Evolutionary conservation across 257 asterid species (phyloP), one percentile per base, ranked within the genome.

Genomic region (Solanum ossicruentum): DNA sequence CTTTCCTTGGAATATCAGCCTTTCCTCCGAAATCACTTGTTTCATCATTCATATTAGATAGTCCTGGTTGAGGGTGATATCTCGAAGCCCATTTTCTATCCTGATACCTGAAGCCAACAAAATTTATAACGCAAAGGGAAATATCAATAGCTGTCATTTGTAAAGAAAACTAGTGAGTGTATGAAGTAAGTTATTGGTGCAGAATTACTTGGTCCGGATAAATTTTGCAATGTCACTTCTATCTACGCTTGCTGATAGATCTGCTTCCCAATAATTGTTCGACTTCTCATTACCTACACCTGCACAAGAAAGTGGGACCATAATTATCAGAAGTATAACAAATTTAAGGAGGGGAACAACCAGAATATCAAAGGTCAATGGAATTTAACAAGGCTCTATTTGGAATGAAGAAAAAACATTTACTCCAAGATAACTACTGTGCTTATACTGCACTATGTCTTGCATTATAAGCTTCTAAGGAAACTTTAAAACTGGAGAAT

Each of bases 191-290:
- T 39, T 1, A 5, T 70, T 56, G 7, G 47, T 84, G 23, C 79
- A 83, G 73, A 84, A 45, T 91, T 93, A 94, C 98, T 96, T 96
- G 91, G 88, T 87, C 55, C 87, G 89, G 72, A 96, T 92, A 88
- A 92, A 96, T 39, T 75, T 89, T 57, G 91, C 93, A 17, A 91
- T 91, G 49, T 93, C 91, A 75, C 89, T 90, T 91, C 97, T 92
- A 86, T 93, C 90, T 11, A 32, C 70, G 8, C 86, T 49, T 54
- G 84, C 85, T 2, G 92, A 93, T 84, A 96, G 86, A 71, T 89
- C 92, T 83, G 95, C 97, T 88, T 96, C 98, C 97, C 95, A 96
- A 88, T 93, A 96, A 10, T 82, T 86, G 85, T 96, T 96, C 10
- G 97, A 89, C 90, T 87, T 94, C 86, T 89, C 88, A 85, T 96